Evolutionary conservation across 768 basidiomycete genomes (phyloP).

Genomic region (Leccinum arenicola): DNA sequence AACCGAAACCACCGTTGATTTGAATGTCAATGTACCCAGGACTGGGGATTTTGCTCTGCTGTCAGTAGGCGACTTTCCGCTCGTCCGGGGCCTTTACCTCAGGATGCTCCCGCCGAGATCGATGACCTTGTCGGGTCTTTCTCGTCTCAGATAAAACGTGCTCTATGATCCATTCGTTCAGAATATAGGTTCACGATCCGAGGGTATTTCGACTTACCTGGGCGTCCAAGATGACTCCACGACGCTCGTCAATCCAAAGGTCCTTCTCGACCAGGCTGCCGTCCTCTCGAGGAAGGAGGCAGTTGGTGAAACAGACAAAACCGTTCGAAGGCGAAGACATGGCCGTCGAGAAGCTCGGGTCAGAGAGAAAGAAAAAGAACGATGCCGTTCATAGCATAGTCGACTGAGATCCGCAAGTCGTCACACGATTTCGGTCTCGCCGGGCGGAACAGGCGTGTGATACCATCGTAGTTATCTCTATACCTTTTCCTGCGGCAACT

Average conservation of each 20-base stretch:
- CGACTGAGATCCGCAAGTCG: slow-evolving; percentile 2
- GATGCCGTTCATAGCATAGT: background rate
- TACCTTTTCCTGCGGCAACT: background rate
- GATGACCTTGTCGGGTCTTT: slow-evolving; percentile 60
- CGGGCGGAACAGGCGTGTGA: background rate
- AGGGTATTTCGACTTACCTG: slow-evolving; percentile 43
- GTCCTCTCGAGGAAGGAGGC: slow-evolving; percentile 75
- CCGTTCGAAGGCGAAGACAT: slow-evolving; percentile 45
- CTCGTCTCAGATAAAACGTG: slow-evolving; percentile 62
- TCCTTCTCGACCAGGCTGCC: slow-evolving; percentile 72
- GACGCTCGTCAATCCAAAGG: slow-evolving; percentile 75
- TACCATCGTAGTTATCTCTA: background rate
- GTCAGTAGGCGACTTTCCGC: slow-evolving; percentile 5
- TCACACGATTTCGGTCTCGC: slow-evolving; percentile 11
- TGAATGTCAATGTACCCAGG: slow-evolving; percentile 88
- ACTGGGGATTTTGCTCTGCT: slow-evolving; percentile 35
- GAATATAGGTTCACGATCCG: background rate
- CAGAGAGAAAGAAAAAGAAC: slow-evolving; percentile 1
- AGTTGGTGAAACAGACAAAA: slow-evolving; percentile 86
- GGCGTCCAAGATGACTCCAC: slow-evolving; percentile 73
- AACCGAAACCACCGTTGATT: slow-evolving; percentile 86
- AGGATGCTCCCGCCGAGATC: slow-evolving; percentile 78
- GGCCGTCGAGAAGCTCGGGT: slow-evolving; percentile 11
- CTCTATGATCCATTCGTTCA: slow-evolving; percentile 38
- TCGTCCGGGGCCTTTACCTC: slow-evolving; percentile 39